Base-by-base conservation (phyloP, 305 asterid genomes). In the Rubia tinctorum region DNA sequence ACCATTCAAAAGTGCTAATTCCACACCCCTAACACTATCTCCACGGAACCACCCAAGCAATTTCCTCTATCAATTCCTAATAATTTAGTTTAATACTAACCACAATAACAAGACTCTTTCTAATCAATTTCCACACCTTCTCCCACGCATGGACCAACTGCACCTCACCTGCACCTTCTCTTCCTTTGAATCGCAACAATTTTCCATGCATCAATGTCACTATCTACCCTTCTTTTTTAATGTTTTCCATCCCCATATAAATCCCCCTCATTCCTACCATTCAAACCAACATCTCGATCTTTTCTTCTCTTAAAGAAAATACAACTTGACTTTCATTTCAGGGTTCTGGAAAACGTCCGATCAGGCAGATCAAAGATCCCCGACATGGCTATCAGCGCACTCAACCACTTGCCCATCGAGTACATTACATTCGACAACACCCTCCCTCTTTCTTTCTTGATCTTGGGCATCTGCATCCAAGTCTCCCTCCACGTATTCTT, bases 401-500 rank as follows among this genome's bases (percentile, higher is more conserved):
- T 76, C 65, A 71, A 75, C 14, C 76, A 23, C 22, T 69, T 81
- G 8, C 85, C 85, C 15, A 71, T 65, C 2, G 85, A 81, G 74
- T 75, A 49, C 73, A 25, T 81, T 0, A 14, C 74, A 5, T 34
- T 58, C 1, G 80, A 77, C 2, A 59, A 66, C 15, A 45, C 78
- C 9, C 56, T 73, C 23, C 80, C 85, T 30, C 75, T 81, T 9
- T 43, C 40, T 49, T 7, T 69, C 2, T 3, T 81, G 27, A 18
- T 81, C 40, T 30, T 78, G 2, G 91, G 86, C 34, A 67, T 86
- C 61, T 64, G 45, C 11, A 37, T 82, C 37, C 84, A 85, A 45
- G 76, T 82, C 67, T 49, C 78, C 62, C 30, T 86, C 60, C 12
- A 56, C 49, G 23, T 83, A 11, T 60, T 82, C 64, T 67, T 80